These are phyloP conservation scores for Fraxinus sp. DNA, from an alignment of 305 asterid genomes.

Conservation along the genomic window DNA sequence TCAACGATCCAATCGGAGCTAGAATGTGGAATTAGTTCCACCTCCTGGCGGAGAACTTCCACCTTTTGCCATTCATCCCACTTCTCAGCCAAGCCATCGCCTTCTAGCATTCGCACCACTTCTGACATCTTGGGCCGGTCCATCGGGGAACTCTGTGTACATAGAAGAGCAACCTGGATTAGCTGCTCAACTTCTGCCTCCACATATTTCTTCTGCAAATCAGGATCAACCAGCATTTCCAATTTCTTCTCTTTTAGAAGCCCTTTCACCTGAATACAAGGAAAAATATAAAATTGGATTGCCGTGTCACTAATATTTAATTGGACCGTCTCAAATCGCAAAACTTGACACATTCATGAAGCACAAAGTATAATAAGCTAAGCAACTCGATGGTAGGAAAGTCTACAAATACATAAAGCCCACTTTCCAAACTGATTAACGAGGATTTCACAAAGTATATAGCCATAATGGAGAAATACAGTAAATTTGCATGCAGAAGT, in stretches of 20 bases:
- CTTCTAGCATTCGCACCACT: constrained; percentile 73
- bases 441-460: not conserved
- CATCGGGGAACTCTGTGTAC: constrained; percentile 70
- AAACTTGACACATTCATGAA: not conserved
- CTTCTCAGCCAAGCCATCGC: constrained; percentile 71
- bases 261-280: constrained; percentile 57
- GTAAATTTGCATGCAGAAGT: not conserved
- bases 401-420: not conserved
- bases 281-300: not conserved
- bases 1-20: constrained; percentile 59
- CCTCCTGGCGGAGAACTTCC: constrained; percentile 56
- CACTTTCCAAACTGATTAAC: not conserved
- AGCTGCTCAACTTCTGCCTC: constrained; percentile 72
- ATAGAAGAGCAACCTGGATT: constrained; percentile 68
- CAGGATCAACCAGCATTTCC: constrained; percentile 72
- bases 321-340: not conserved
- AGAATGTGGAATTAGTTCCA: constrained; percentile 46
- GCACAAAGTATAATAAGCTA: not conserved
- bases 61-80: constrained; percentile 82
- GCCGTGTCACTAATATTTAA: not conserved
- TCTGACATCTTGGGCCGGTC: constrained; percentile 81
- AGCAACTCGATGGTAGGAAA: not conserved
- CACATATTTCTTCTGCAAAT: constrained; percentile 50
- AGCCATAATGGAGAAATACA: not conserved
- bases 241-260: constrained; percentile 67